Evolutionary conservation across 176 grass and related monocot genomes (phyloP).

Genomic region (Bolboschoenus planiculmis): DNA sequence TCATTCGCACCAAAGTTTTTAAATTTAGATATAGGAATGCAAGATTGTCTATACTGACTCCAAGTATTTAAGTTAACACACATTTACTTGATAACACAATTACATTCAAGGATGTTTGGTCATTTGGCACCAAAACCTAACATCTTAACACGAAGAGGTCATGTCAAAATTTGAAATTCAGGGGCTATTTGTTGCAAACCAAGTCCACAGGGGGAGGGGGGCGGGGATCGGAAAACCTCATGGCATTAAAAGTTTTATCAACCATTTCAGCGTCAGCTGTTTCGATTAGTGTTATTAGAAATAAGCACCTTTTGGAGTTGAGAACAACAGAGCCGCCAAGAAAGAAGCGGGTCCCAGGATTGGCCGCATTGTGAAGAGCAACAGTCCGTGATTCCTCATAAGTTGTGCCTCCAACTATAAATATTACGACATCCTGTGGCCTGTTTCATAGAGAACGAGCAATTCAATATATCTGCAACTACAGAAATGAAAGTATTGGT

Average conservation of each 20-base stretch:
- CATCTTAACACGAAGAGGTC: neutral
- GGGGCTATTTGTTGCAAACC: neutral
- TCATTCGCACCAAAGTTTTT: neutral
- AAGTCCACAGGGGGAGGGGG: neutral
- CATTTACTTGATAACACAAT: neutral
- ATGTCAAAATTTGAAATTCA: neutral
- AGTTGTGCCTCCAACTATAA: slow-evolving; percentile 91
- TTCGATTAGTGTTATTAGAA: neutral
- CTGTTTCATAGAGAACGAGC: slow-evolving; percentile 34
- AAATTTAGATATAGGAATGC: neutral
- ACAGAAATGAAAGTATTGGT: too few relatives aligned
- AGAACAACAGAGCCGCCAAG: slow-evolving; percentile 86
- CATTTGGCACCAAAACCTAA: neutral
- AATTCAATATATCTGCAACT: too few relatives aligned
- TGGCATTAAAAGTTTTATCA: neutral
- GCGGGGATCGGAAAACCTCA: neutral
- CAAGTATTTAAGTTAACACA: neutral
- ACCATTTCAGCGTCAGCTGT: neutral
- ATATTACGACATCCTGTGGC: slow-evolving; percentile 96
- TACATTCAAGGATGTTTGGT: neutral
- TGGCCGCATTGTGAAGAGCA: slow-evolving; percentile 72
- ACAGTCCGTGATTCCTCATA: slow-evolving; percentile 87
- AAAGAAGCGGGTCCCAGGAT: slow-evolving; percentile 82
- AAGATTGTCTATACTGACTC: neutral
- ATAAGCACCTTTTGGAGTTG: slow-evolving; percentile 70